Evolutionary conservation across 176 grass and related monocot species (phyloP), one percentile per base, ranked within the genome.

Genomic region (Saccharum spontaneum): DNA sequence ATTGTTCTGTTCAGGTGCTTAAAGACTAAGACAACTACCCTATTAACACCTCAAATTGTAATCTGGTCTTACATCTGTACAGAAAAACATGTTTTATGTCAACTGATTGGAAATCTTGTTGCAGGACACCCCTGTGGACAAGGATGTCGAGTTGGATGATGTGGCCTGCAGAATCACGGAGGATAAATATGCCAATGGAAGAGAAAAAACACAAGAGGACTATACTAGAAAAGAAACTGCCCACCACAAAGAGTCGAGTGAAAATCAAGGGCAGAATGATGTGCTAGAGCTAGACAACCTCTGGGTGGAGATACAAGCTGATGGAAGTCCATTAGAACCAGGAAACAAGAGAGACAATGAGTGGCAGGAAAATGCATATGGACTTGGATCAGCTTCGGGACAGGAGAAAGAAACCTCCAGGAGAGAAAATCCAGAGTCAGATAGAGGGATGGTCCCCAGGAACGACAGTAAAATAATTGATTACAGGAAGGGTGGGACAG

Each of bases 1-100:
- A 79, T 77, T 69, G 1, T 73, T 52, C 77, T 86, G 83, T 86
- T 80, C 73, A 90, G 92, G 92, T 94, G 88, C 30, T 73, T 86
- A 31, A 8, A 46, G 33, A 67, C 8, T 67, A 80, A 28, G 17
- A 8, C 6, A 4, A 28, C 30, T 84, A 61, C 16, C 43, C 30
- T 84, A 63, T 63, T 44, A 15, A 60, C 6, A 41, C 1, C 10
- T 46, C 45, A 49, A 31, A 86, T 37, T 52, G 4, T 73, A 37
- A 59, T 46, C 44, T 34, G 28, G 62, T 60, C 8, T 11, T 62
- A 62, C 12, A 34, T 67, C 2, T 67, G n/a, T 62, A 62, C 59
- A 62, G 22, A 22, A 62, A 61, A 62, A 62, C 59, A 62, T 62
- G 3, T 62, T 62, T 62, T 62, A 62, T 62, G 10, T 62, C n/a